phyloP scores from a whole-genome alignment of 257 asterid genomes.

The Nyctanthes arbortristis region DNA sequence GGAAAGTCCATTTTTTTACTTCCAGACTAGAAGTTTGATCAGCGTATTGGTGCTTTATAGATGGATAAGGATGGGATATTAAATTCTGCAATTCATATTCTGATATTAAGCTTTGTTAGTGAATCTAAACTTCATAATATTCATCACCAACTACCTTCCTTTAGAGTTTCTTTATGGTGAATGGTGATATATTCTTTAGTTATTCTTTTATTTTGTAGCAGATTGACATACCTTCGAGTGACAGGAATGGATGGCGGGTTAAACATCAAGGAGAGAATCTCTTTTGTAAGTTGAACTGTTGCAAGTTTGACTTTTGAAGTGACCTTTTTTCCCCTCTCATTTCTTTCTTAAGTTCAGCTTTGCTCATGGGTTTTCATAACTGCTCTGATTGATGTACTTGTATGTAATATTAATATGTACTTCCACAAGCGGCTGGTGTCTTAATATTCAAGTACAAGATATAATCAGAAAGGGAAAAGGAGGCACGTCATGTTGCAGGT shows the following conservation, averaged over 20 bases:
- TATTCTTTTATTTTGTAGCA: constrained; percentile 35
- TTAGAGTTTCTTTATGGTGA: neutral
- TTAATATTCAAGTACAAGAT: neutral
- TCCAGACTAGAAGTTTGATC: too few species aligned
- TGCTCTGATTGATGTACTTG: constrained; percentile 5
- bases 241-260: constrained; percentile 94
- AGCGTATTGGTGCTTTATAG: constrained; percentile 14
- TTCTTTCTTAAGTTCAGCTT: neutral
- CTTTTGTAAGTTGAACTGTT: constrained; percentile 64
- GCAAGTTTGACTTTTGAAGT: constrained; percentile 13
- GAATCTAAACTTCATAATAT: neutral
- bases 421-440: constrained; percentile 11
- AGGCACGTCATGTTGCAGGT: neutral
- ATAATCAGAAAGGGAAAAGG: constrained; percentile 6
- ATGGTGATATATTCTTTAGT: neutral
- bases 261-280: constrained; percentile 75
- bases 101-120: constrained; percentile 12
- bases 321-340: neutral
- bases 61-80: constrained; percentile 1
- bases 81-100: neutral
- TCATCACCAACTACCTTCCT: constrained; percentile 8
- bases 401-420: too few species aligned
- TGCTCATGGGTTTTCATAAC: neutral
- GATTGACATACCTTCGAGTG: constrained; percentile 83
- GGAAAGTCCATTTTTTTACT: constrained; percentile 8